Evolutionary conservation across 2,329 filamentous ascomycete species (phyloP).

Genomic region (Paracorniculantispora psalliotae): DNA sequence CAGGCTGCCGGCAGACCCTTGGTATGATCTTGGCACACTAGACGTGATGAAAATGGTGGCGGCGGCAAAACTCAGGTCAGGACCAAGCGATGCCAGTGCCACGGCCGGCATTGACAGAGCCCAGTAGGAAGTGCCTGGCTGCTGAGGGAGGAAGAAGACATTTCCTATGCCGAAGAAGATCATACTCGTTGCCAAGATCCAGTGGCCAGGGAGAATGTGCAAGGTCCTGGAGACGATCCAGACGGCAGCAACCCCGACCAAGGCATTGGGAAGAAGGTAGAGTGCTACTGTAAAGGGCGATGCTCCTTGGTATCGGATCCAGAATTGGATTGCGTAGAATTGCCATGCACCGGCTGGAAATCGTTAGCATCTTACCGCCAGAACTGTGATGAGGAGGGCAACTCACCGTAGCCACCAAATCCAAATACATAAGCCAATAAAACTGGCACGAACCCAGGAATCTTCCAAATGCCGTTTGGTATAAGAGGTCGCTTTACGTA

Average conservation of each 20-base stretch:
- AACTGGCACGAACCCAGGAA: conserved; percentile 3
- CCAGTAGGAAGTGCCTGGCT: conserved; percentile 37
- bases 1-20: conserved; percentile 40
- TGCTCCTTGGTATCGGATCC: conserved; percentile 31
- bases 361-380: not conserved
- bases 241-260: conserved; percentile 39
- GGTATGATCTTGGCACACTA: conserved; percentile 40
- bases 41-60: conserved; percentile 45
- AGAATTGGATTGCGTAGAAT: conserved; percentile 36
- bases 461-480: not conserved
- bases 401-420: conserved; percentile 8
- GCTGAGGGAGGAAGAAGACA: conserved; percentile 26
- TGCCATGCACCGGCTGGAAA: conserved; percentile 24
- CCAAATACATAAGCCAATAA: conserved; percentile 6
- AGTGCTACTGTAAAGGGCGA: conserved; percentile 36
- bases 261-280: conserved; percentile 40
- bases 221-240: conserved; percentile 41
- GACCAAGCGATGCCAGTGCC: conserved; percentile 40
- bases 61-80: conserved; percentile 42
- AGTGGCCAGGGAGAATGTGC: conserved; percentile 41
- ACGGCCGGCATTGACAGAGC: conserved; percentile 40
- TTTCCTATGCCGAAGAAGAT: conserved; percentile 17
- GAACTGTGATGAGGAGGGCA: not conserved
- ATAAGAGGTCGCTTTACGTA: conserved; percentile 8
- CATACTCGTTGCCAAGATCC: conserved; percentile 41